Conservation (phyloP, 1,284 basidiomycete species). For the Phellinidium pouzarii region DNA sequence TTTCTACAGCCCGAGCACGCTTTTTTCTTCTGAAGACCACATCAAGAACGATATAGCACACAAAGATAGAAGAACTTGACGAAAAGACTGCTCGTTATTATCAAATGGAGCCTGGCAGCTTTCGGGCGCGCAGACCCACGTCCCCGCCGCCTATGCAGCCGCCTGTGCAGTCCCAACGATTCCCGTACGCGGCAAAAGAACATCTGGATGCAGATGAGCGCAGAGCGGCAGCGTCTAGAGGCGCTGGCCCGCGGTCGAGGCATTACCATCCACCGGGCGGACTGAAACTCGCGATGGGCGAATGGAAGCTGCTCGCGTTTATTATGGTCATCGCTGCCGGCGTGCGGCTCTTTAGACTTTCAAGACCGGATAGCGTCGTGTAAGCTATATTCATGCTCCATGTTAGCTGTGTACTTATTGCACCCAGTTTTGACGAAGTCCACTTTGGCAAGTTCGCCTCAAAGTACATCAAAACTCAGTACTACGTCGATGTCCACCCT, state of each 20-base stretch:
- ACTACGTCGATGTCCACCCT: slow-evolving; percentile 96
- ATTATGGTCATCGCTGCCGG: slow-evolving; percentile 61
- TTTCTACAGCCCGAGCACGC: not conserved
- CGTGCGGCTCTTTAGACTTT: slow-evolving; percentile 76
- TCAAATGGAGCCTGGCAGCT: slow-evolving; percentile 20
- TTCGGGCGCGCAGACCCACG: slow-evolving; percentile 54
- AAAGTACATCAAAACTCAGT: slow-evolving; percentile 86
- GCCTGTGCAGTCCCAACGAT: slow-evolving; percentile 41
- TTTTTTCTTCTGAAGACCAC: not conserved
- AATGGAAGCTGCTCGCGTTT: slow-evolving; percentile 64
- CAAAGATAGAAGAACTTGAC: slow-evolving; percentile 39
- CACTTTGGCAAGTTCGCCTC: slow-evolving; percentile 94
- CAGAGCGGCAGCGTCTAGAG: slow-evolving; percentile 60
- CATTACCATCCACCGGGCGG: slow-evolving; percentile 51
- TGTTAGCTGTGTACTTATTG: not conserved
- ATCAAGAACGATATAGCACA: slow-evolving; percentile 26
- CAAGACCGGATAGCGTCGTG: slow-evolving; percentile 84
- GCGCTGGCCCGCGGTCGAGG: slow-evolving; percentile 48
- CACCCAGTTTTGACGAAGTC: slow-evolving; percentile 85
- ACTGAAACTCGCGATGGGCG: slow-evolving; percentile 56
- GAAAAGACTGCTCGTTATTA: not conserved
- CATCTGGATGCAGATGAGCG: slow-evolving; percentile 68
- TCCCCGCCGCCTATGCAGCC: slow-evolving; percentile 50
- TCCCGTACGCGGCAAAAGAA: slow-evolving; percentile 54
- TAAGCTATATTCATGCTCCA: slow-evolving; percentile 50